Percentiles rank a stretch among this genome's conserved stretches.
Evolutionary conservation across 495 filamentous ascomycete genomes (phyloP).

Genomic region (Podospora sp.): DNA sequence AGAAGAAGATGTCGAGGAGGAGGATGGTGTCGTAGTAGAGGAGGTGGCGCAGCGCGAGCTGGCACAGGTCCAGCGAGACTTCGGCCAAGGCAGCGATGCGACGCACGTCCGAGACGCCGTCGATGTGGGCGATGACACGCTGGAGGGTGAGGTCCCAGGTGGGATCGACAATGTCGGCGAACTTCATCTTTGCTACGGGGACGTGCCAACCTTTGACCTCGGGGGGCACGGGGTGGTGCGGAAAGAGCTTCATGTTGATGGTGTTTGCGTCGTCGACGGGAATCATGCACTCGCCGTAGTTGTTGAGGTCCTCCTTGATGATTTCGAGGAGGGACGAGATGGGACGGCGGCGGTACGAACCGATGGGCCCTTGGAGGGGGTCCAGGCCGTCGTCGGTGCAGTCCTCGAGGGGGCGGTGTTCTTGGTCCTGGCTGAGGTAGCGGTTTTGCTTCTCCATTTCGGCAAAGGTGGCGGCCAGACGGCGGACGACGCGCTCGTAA

Average conservation of each 20-base stretch:
- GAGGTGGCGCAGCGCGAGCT: conserved; percentile 82
- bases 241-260: conserved; percentile 94
- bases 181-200: conserved; percentile 82
- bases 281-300: conserved; percentile 98
- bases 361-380: conserved; percentile 4
- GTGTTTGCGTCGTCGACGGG: conserved; percentile 93
- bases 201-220: conserved; percentile 84
- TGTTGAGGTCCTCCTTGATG: conserved; percentile 92
- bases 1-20: conserved; percentile 91
- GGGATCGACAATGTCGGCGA: conserved; percentile 69
- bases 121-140: conserved; percentile 77
- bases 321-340: conserved; percentile 86
- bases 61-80: conserved; percentile 78
- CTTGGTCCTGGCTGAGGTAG: conserved; percentile 65
- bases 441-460: conserved; percentile 84
- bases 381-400: conserved; percentile 12
- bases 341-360: conserved; percentile 48
- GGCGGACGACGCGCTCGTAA: conserved; percentile 82
- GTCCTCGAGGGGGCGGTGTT: conserved; percentile 19
- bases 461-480: conserved; percentile 81
- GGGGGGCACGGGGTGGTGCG: conserved; percentile 74
- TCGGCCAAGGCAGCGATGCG: conserved; percentile 82
- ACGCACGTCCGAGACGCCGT: conserved; percentile 85
- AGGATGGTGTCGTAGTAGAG: conserved; percentile 87
- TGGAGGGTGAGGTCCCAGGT: conserved; percentile 93